Evolutionary conservation across 2,329 filamentous ascomycete genomes (phyloP), one percentile per base, ranked within the genome.

Genomic region (Fusarium goolgardi): DNA sequence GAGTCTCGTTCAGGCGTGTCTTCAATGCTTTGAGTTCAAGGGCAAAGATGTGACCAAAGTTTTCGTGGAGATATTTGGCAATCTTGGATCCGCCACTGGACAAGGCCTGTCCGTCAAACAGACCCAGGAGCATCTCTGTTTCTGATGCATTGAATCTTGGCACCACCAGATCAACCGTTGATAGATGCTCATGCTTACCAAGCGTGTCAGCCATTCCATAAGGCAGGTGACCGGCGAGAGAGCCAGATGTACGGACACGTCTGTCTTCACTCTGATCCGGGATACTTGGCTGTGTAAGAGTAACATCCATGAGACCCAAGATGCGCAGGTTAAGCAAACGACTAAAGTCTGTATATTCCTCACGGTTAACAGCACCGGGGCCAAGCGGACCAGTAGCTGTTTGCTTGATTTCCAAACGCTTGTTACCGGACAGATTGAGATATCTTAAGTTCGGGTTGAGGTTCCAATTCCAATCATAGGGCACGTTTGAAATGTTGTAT

Each of bases 391-490:
- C 72, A 66, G 69, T 76, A 11, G 74, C 71, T 27, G 87, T 88
- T 71, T 87, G 85, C 75, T 91, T 91, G 81, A 99, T 98, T 79
- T 99, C 96, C 34, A 99, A 81, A 51, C 95, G 90, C 79, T 97
- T 97, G 81, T 99, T 99, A 52, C 96, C 96, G 1, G 95, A 98
- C 75, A 99, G 84, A 75, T 98, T 99, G 66, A 99, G 89, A 75
- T 96, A 99, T 67, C 94, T 91, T 69, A 99, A 82, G 73, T 97
- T 96, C 49, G 92, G 93, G 75, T 99, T 99, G 85, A 96, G 92
- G 75, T 98, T 98, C 96, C 96, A 99, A 75, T 99, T 99, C 96
- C 96, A 99, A 77, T 99, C 96, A 76, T 99, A 99, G 0, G 95
- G 96, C 85, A 97, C 97, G 75, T 99, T 99, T 31, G 94, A 96